Conservation (phyloP, 192 early-diverging fungal species). For the Mortierella antarctica region DNA sequence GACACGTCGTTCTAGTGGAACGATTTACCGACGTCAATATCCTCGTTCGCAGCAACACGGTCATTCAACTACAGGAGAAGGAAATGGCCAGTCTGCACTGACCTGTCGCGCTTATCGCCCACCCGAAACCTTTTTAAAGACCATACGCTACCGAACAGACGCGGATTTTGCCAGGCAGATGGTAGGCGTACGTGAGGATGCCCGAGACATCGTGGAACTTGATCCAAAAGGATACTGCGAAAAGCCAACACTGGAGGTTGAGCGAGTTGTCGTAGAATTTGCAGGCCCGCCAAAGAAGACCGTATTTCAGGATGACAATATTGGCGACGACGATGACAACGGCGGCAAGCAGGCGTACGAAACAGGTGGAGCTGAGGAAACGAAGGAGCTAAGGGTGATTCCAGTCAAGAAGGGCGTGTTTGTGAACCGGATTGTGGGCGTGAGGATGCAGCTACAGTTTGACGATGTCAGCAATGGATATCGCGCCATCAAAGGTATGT, state of each 20-base stretch:
- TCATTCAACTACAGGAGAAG: background rate
- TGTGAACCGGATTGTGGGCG: conserved; percentile 34
- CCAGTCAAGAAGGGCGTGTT: conserved; percentile 46
- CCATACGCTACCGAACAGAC: conserved; percentile 56
- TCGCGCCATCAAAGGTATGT: conserved; percentile 41
- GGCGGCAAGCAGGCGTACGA: background rate
- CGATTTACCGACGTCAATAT: too few relatives aligned
- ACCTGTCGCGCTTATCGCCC: conserved; percentile 33
- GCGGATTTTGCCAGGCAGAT: conserved; percentile 63
- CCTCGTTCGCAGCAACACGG: too few relatives aligned
- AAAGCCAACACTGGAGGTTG: conserved; percentile 35
- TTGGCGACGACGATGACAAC: background rate
- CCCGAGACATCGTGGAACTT: conserved; percentile 16
- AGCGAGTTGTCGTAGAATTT: conserved; percentile 53
- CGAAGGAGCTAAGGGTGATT: conserved; percentile 38
- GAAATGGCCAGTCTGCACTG: background rate
- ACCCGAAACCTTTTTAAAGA: conserved; percentile 42
- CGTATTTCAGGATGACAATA: conserved; percentile 10
- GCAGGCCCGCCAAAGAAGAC: conserved; percentile 31
- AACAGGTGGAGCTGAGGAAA: background rate
- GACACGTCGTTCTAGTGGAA: too few relatives aligned
- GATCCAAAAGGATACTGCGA: conserved; percentile 61
- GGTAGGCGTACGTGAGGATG: conserved; percentile 43
- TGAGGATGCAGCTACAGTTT: conserved; percentile 46
- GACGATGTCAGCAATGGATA: conserved; percentile 40